A percentile compares a stretch with the other conserved stretches of the same genome.
Conservation (phyloP, 192 early-diverging fungal species). For the Coemansia sp. region DNA sequence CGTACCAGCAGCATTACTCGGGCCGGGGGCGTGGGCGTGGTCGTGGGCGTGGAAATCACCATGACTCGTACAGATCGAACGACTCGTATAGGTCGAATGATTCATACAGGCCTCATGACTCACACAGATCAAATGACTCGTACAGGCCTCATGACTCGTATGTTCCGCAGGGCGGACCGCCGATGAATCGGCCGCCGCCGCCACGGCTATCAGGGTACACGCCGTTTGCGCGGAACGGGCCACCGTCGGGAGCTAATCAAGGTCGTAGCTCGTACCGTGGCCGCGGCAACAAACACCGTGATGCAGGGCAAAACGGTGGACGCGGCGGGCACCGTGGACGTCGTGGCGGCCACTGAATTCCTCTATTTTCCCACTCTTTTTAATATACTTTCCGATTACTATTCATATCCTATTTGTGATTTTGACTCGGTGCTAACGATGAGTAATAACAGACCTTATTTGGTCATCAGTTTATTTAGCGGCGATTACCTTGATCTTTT, state of each 20-base stretch:
- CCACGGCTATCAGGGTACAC: slow-evolving; percentile 33
- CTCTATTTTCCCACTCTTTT: background rate
- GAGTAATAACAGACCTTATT: background rate
- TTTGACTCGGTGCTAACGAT: background rate
- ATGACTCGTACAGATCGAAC: background rate
- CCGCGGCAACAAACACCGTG: background rate
- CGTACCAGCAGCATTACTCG: slow-evolving; percentile 26
- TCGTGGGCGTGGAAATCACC: background rate
- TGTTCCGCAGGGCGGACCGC: background rate
- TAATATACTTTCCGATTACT: background rate
- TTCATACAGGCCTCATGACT: background rate
- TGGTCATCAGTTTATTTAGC: background rate
- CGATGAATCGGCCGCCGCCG: slow-evolving; percentile 19
- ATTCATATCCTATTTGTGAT: background rate
- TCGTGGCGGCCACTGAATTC: slow-evolving; percentile 19
- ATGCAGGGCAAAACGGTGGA: background rate
- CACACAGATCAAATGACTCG: background rate
- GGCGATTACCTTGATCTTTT: background rate
- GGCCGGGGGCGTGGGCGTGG: slow-evolving; percentile 1
- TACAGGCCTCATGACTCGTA: background rate
- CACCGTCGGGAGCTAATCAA: background rate
- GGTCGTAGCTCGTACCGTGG: background rate
- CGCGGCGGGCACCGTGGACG: slow-evolving; percentile 10
- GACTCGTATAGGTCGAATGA: background rate
- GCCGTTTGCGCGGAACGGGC: slow-evolving; percentile 30